Percentiles rank a stretch among this genome's conserved stretches.
phyloP scores from a whole-genome alignment of 441 rosid genomes.

The Viola pubescens region DNA sequence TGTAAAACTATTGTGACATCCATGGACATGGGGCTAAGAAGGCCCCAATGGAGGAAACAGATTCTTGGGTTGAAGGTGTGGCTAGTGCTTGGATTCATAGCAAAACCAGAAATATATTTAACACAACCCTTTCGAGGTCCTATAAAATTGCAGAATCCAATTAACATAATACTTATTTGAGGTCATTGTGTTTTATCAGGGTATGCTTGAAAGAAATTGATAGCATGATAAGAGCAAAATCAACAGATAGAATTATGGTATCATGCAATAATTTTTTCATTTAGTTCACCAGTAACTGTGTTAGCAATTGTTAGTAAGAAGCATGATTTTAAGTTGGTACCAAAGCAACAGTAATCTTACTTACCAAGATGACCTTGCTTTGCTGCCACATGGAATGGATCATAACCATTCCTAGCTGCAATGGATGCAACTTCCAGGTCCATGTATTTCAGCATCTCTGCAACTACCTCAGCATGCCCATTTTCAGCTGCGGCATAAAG shows the following conservation, averaged over 20 bases:
- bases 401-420: constrained; percentile 74
- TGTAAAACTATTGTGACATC: neutral
- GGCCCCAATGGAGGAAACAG: neutral
- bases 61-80: no score
- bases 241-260: neutral
- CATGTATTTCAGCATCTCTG: constrained; percentile 67
- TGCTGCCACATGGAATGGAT: constrained; percentile 87
- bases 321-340: neutral
- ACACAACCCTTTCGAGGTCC: neutral
- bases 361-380: constrained; percentile 93
- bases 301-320: neutral
- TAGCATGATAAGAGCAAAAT: neutral
- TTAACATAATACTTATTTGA: neutral
- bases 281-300: neutral
- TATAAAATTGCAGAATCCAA: neutral
- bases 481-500: constrained; percentile 81
- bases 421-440: constrained; percentile 61
- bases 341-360: constrained; percentile 4
- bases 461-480: constrained; percentile 51
- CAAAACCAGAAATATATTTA: neutral
- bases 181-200: neutral
- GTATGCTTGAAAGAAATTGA: neutral
- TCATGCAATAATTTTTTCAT: neutral
- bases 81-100: neutral
- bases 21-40: neutral